Conservation (phyloP, 1,139 yeast genomes). For the Yamadazyma taylorii region DNA sequence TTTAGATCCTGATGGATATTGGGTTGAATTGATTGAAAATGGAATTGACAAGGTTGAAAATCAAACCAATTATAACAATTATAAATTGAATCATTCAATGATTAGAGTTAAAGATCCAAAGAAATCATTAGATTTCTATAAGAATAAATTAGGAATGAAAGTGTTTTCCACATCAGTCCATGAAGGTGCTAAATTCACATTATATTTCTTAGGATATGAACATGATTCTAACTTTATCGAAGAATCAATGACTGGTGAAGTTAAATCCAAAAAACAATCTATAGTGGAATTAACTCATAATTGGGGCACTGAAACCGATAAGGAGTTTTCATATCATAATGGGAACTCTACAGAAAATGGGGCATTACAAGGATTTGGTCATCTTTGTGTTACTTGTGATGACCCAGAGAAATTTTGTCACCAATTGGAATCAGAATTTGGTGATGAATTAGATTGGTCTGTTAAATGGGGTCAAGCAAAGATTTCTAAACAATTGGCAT, state of each 20-base stretch:
- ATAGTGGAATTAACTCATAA: constrained; percentile 88
- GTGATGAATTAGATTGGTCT: constrained; percentile 38
- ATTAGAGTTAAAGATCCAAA: constrained; percentile 84
- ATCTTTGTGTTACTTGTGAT: constrained; percentile 71
- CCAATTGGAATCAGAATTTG: constrained; percentile 44
- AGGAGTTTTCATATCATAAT: constrained; percentile 73
- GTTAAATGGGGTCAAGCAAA: constrained; percentile 57
- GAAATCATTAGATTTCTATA: constrained; percentile 73
- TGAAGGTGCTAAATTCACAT: constrained; percentile 73
- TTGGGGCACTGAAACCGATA: constrained; percentile 89
- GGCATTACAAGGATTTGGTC: constrained; percentile 81
- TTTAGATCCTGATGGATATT: constrained; percentile 93
- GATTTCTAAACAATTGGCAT: constrained; percentile 48
- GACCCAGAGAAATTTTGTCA: constrained; percentile 61
- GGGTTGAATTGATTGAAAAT: constrained; percentile 88
- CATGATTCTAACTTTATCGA: constrained; percentile 37
- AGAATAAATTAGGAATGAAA: constrained; percentile 77
- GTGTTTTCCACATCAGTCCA: constrained; percentile 55
- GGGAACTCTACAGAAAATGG: constrained; percentile 64
- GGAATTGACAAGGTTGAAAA: constrained; percentile 39
- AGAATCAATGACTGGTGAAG: constrained; percentile 28
- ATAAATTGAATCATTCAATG: constrained; percentile 88
- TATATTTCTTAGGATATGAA: constrained; percentile 80
- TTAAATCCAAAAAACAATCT: constrained; percentile 55
- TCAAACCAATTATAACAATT: constrained; percentile 44